Evolutionary conservation across 73 alveolate species (phyloP), one percentile per base, ranked within the genome.

Genomic region (Symbiodinium natans): DNA sequence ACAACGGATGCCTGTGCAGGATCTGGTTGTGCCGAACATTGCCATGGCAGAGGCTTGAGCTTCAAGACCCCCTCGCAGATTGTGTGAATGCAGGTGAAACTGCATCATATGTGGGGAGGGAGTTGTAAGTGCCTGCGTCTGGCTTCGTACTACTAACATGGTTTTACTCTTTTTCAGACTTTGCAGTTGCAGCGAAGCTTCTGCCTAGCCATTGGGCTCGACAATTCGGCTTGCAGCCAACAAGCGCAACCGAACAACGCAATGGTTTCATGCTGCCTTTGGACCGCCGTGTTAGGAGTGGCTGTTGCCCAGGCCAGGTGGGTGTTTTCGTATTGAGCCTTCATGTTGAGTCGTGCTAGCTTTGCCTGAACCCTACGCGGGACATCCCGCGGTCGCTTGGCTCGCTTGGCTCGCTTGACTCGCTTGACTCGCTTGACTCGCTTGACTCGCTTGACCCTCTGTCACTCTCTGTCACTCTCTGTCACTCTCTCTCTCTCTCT

Each of bases 21-120:
- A 90, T 23, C 41, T 90, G 80, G 97, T 90, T 84, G 46, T 10
- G 40, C 97, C 97, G 11, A 90, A 68, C 97, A 90, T 90, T 5
- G 97, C 87, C 23, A 90, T 71, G 97, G 97, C 97, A 40, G 97
- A 90, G 97, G 97, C 97, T 63, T 3, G 33, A 19, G 80, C 23
- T n/a, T n/a, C n/a, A n/a, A n/a, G n/a, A n/a, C n/a, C n/a, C n/a
- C n/a, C n/a, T n/a, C n/a, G n/a, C n/a, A n/a, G n/a, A n/a, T n/a
- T n/a, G n/a, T n/a, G n/a, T n/a, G n/a, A n/a, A n/a, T n/a, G n/a
- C n/a, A n/a, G n/a, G n/a, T n/a, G n/a, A n/a, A n/a, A n/a, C n/a
- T n/a, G n/a, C n/a, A n/a, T n/a, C n/a, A n/a, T n/a, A n/a, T n/a
- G n/a, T n/a, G n/a, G n/a, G n/a, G n/a, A n/a, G n/a, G n/a, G n/a